These are phyloP conservation scores for Neonectria faginata DNA, from an alignment of 2,329 filamentous ascomycete species.

Conservation along the genomic window DNA sequence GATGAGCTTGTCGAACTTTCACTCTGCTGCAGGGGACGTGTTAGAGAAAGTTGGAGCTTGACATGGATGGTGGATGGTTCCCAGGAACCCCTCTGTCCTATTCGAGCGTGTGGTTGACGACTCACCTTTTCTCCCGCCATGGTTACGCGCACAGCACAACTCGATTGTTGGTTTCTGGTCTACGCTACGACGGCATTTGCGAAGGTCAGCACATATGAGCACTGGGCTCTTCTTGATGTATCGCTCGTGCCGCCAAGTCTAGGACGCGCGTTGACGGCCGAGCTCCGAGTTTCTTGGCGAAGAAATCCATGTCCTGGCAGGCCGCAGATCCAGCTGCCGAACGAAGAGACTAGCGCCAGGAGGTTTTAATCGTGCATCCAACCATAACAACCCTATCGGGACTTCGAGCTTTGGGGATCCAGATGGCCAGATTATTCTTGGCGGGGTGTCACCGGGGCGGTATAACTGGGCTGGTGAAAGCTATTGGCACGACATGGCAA, in stretches of 20 bases:
- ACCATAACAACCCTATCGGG: constrained; percentile 44
- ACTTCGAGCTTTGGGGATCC: constrained; percentile 34
- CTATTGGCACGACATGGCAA: constrained; percentile 9
- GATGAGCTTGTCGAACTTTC: constrained; percentile 48
- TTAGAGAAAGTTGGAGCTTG: constrained; percentile 33
- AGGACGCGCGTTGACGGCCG: constrained; percentile 47
- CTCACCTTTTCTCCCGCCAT: constrained; percentile 49
- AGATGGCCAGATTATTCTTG: constrained; percentile 24
- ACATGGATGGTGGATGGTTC: constrained; percentile 24
- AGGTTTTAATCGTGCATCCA: constrained; percentile 44
- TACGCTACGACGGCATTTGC: constrained; percentile 39
- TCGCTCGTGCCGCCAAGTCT: constrained; percentile 45
- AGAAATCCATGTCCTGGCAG: constrained; percentile 44
- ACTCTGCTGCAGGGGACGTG: constrained; percentile 41
- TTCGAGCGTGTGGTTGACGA: constrained; percentile 30
- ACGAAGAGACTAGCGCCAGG: constrained; percentile 43
- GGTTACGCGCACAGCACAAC: constrained; percentile 37
- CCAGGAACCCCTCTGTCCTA: constrained; percentile 22
- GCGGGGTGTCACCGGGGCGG: constrained; percentile 21
- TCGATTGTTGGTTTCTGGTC: constrained; percentile 38
- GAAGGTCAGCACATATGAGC: constrained; percentile 41
- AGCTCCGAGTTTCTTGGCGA: constrained; percentile 45
- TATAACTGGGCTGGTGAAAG: constrained; percentile 21
- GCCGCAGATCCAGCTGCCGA: constrained; percentile 46
- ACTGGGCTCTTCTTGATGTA: constrained; percentile 44